phyloP scores from a whole-genome alignment of 1,284 basidiomycete species.

The Marasmius sp. region DNA sequence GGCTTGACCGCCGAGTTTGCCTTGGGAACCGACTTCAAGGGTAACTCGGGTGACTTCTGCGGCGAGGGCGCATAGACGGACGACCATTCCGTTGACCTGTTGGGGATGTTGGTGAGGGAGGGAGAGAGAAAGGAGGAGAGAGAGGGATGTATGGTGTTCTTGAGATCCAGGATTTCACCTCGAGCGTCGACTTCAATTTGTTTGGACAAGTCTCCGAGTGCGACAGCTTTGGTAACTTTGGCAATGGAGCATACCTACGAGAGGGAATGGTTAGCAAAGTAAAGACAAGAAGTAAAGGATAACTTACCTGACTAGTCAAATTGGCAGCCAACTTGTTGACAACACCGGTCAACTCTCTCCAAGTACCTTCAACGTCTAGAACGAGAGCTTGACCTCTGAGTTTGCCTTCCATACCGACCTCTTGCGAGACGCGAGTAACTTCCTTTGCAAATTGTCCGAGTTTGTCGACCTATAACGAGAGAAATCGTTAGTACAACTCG shows the following conservation, averaged over 20 bases:
- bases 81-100: constrained; percentile 95
- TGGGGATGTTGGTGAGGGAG: background rate
- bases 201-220: too few species aligned
- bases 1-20: constrained; percentile 90
- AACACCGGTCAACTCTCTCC: constrained; percentile 87
- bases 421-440: constrained; percentile 85
- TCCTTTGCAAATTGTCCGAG: constrained; percentile 74
- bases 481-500: constrained; percentile 17
- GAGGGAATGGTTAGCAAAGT: background rate
- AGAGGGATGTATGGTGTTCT: constrained; percentile 70
- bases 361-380: constrained; percentile 91
- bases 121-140: background rate
- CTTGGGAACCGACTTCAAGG: constrained; percentile 86
- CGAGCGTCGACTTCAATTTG: too few species aligned
- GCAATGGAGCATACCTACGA: constrained; percentile 41
- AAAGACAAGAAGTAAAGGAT: background rate
- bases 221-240: too few species aligned
- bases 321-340: constrained; percentile 95
- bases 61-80: constrained; percentile 70
- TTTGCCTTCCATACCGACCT: constrained; percentile 93
- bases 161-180: constrained; percentile 68
- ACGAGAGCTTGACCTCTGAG: constrained; percentile 92
- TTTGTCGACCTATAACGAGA: constrained; percentile 58
- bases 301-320: constrained; percentile 77
- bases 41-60: constrained; percentile 97